phyloP scores from a whole-genome alignment of 2,329 filamentous ascomycete species.

The Colletotrichum trifolii region DNA sequence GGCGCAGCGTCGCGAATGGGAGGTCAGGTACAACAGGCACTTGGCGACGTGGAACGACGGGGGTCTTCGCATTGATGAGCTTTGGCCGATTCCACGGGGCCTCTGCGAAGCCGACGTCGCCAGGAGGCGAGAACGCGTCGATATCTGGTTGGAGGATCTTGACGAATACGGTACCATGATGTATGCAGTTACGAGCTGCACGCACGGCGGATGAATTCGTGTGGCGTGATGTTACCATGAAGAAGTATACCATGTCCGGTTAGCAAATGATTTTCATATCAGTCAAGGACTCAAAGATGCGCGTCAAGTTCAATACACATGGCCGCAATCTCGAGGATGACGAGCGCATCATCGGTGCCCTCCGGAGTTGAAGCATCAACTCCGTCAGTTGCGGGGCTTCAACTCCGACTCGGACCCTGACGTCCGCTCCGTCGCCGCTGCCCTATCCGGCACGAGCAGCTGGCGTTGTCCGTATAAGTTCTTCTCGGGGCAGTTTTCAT shows the following conservation, averaged over 20 bases:
- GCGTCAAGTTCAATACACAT: background rate
- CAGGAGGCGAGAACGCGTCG: constrained; percentile 51
- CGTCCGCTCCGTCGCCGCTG: no score
- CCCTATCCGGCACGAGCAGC: no score
- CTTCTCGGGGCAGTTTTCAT: no score
- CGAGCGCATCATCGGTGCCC: no score
- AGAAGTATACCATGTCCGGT: background rate
- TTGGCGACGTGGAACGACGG: constrained; percentile 55
- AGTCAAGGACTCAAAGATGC: background rate
- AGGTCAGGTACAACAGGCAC: constrained; percentile 53
- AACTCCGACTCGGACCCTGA: no score
- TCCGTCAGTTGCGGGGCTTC: no score
- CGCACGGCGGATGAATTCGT: constrained; percentile 48
- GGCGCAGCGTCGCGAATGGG: constrained; percentile 51
- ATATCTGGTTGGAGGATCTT: constrained; percentile 60
- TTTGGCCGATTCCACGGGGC: constrained; percentile 56
- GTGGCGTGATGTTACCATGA: background rate
- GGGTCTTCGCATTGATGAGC: constrained; percentile 58
- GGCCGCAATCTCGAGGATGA: no score
- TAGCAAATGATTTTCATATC: background rate
- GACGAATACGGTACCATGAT: constrained; percentile 67
- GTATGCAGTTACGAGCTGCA: constrained; percentile 59
- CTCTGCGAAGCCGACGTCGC: constrained; percentile 45
- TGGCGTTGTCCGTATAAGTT: no score
- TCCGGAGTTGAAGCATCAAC: no score